These are phyloP conservation scores for Beauveria bassiana DNA, from an alignment of 2,329 filamentous ascomycete genomes.

Conservation along the genomic window DNA sequence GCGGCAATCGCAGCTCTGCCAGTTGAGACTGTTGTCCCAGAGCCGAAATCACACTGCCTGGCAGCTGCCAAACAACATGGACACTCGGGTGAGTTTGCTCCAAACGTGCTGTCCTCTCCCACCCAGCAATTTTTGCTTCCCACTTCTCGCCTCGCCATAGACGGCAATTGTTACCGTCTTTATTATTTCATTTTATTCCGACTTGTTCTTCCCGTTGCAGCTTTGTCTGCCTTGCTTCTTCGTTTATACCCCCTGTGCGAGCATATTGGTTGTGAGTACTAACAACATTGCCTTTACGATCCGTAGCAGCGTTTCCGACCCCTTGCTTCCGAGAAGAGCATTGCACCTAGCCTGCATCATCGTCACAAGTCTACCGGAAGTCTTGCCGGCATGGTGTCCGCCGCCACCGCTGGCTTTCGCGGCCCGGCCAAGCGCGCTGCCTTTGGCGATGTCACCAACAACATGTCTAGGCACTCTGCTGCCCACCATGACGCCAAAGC, in stretches of 20 bases:
- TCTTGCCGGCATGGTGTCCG: constrained; percentile 31
- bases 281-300: constrained; percentile 2
- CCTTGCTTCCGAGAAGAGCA: constrained; percentile 48
- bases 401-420: constrained; percentile 23
- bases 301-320: constrained; percentile 30
- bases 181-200: not conserved
- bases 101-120: constrained; percentile 5
- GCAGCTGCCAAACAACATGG: constrained; percentile 21
- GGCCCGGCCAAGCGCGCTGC: constrained; percentile 63
- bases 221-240: constrained; percentile 1
- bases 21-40: constrained; percentile 13
- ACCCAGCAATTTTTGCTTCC: not conserved
- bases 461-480: constrained; percentile 40
- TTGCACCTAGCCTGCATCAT: constrained; percentile 52
- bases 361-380: constrained; percentile 72
- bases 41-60: constrained; percentile 11
- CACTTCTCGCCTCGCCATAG: constrained; percentile 1
- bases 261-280: constrained; percentile 2
- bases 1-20: constrained; percentile 2
- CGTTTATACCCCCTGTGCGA: constrained; percentile 10
- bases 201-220: constrained; percentile 1
- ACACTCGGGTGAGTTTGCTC: constrained; percentile 26
- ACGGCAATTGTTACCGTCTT: constrained; percentile 9
- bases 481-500: constrained; percentile 28
- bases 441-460: constrained; percentile 79